Conservation (phyloP, 257 asterid species). For the Voacanga thouarsii region DNA sequence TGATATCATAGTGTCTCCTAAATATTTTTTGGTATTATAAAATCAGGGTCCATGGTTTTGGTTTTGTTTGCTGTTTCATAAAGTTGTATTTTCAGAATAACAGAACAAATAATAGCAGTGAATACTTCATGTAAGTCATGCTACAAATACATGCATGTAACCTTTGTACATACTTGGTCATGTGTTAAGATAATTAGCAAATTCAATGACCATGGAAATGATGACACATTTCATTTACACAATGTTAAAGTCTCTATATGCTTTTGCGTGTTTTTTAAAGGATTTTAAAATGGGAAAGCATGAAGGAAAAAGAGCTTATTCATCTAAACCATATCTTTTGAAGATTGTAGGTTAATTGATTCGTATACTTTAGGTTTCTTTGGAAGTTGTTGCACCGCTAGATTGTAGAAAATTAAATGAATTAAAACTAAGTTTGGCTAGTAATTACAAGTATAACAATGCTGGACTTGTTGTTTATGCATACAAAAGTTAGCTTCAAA, state of each 20-base stretch:
- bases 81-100: background rate
- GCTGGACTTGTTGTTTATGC: slow-evolving; percentile 84
- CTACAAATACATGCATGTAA: no score
- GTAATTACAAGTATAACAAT: slow-evolving; percentile 78
- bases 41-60: background rate
- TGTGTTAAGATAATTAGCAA: background rate
- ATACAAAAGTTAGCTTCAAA: slow-evolving; percentile 74
- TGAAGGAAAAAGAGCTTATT: background rate
- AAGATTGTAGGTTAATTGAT: slow-evolving; percentile 1
- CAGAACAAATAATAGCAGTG: background rate
- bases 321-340: background rate
- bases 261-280: background rate
- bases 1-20: background rate
- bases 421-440: slow-evolving; percentile 63
- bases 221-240: background rate
- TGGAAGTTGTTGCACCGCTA: slow-evolving; percentile 67
- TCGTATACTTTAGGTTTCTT: slow-evolving; percentile 49
- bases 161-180: background rate
- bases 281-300: slow-evolving; percentile 7
- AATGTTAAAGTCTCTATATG: background rate
- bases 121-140: background rate
- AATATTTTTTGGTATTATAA: background rate
- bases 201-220: background rate
- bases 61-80: background rate
- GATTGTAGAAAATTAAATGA: slow-evolving; percentile 48